Base-by-base conservation (phyloP, 2,329 filamentous ascomycete species). In the Nemania serpens region DNA sequence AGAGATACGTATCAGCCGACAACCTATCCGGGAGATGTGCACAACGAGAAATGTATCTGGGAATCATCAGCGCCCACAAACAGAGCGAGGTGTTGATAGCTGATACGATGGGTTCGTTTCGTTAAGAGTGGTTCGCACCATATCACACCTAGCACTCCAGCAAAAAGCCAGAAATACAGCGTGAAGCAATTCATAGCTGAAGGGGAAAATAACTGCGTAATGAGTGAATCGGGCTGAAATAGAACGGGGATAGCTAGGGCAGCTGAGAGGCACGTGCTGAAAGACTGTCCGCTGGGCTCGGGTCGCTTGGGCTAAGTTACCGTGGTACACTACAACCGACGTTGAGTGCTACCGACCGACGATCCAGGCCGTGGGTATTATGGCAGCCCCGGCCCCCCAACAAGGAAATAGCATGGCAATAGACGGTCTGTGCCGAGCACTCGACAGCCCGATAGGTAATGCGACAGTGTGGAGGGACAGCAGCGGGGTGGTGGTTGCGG, bases 61-160 rank as follows among this genome's bases (percentile, higher is more conserved):
- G 11, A 10, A 39, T 3, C 11, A 39, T 3, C 4, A 39, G 36
- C 4, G 36, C 4, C 36, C 36, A 39, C 11, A 39, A 7, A 29
- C 7, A 29, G 25, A 29, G 25, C 25, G 3, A 7, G 7, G 25
- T 29, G 3, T 29, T 29, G 25, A 29, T 36, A 55, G 15, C 41
- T n/a, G 18, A 17, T 34, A 29, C 18, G n/a, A 29, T 5, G 10
- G 37, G 29, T 10, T 25, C 20, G 13, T 34, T 48, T 41, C 59
- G 55, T 62, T 62, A 45, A 55, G 49, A 57, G 43, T 18, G 25
- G 22, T 42, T 49, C 48, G 48, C 57, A 60, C 52, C 57, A 60
- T 54, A 50, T 37, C 60, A 54, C 33, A 50, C 37, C 36, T 9
- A 57, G 15, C 33, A 61, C 42, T 18, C 34, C 46, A 52, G 48